Base-by-base conservation (phyloP, 495 filamentous ascomycete genomes). In the Podospora pseudocomata region DNA sequence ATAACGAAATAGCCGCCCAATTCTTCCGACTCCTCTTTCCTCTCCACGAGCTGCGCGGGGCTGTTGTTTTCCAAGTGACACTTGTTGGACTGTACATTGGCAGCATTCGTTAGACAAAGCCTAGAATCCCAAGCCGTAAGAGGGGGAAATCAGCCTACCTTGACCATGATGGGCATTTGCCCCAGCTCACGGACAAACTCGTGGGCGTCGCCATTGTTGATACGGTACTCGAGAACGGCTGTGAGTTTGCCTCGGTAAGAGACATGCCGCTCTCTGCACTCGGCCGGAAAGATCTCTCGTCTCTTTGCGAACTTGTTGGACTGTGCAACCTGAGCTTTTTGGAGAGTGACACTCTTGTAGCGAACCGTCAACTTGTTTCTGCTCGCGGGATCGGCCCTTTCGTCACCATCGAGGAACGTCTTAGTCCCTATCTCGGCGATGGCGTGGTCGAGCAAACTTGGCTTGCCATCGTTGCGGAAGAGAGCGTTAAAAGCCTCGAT, bases 401-500 rank as follows among this genome's bases (percentile, higher is more conserved):
- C 80, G 61, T 90, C 87, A 60, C 92, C 92, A 79, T 98, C 93
- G 44, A 97, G 84, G 76, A 92, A 93, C 2, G 86, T 86, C 80
- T 93, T 95, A 68, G 88, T 91, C 66, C 95, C 95, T 74, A 98
- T 97, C 74, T 99, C 95, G 74, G 86, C 86, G 65, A 97, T 72
- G 15, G 86, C 92, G 26, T 89, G 87, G 63, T 92, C 89, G 57
- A 99, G 79, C 27, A 96, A 84, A 58, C 89, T 87, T 58, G 84
- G 80, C 70, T 86, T 84, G 70, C 81, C 85, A 68, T 79, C 74
- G 72, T 80, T 81, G 16, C 88, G 88, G 73, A 97, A 93, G 54
- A 97, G 81, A n/a, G 91, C 90, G 83, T 99, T 96, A 87, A 97
- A 98, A 9, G 95, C 94, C 70, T 97, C 88, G 75, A 97, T 88